phyloP scores from a whole-genome alignment of 345 rosid genomes.

The Cardamine chenopodiifolia region DNA sequence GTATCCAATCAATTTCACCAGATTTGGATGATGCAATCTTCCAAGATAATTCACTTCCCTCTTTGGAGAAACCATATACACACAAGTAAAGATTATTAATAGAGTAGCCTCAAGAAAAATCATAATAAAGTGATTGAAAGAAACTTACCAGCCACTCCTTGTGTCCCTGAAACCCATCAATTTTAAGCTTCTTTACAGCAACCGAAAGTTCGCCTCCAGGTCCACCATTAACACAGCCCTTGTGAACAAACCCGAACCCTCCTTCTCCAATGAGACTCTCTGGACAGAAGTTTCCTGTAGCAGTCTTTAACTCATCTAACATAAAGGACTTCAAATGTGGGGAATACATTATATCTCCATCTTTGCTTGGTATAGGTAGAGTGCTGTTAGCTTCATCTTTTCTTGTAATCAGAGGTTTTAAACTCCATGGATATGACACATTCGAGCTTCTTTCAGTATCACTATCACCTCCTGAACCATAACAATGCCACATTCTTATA shows the following conservation, averaged over 20 bases:
- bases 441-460: constrained; percentile 24
- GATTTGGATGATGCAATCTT: constrained; percentile 76
- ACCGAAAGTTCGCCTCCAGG: constrained; percentile 56
- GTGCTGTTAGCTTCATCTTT: constrained; percentile 30
- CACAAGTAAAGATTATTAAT: background rate
- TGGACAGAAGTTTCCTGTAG: constrained; percentile 66
- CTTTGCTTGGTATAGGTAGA: constrained; percentile 45
- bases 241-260: constrained; percentile 84
- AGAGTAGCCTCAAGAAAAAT: background rate
- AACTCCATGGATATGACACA: constrained; percentile 38
- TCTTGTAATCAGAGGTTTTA: constrained; percentile 25
- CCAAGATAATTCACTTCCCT: constrained; percentile 74
- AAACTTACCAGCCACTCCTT: constrained; percentile 84
- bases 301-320: constrained; percentile 56
- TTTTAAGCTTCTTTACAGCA: constrained; percentile 78
- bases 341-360: constrained; percentile 55
- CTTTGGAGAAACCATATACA: constrained; percentile 41
- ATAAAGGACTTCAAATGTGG: constrained; percentile 60
- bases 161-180: constrained; percentile 79
- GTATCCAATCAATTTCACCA: constrained; percentile 76
- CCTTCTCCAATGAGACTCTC: constrained; percentile 84
- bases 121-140: background rate
- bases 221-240: constrained; percentile 71
- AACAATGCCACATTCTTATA: constrained; percentile 20
- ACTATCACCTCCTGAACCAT: constrained; percentile 24